Conservation (phyloP, 148 eudicot species). For the Chenopodium suecicum region DNA sequence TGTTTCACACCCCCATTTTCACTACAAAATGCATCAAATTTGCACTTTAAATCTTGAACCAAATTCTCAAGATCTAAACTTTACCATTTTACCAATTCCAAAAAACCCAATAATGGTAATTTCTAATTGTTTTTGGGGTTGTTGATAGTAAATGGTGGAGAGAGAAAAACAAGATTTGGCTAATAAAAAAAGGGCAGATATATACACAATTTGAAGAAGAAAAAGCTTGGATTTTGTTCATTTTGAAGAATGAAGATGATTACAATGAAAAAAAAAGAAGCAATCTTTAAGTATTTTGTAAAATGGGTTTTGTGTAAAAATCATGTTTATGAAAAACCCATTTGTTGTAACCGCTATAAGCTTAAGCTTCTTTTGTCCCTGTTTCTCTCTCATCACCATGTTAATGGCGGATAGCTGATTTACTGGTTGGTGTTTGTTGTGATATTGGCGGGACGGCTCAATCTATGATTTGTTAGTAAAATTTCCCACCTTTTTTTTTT, state of each 20-base stretch:
- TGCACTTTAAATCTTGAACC: not conserved
- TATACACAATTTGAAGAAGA: not conserved
- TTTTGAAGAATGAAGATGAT: constrained; percentile 10
- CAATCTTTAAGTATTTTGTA: not conserved
- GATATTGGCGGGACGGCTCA: constrained; percentile 43
- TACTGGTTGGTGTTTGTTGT: constrained; percentile 22
- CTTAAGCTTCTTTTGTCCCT: constrained; percentile 19
- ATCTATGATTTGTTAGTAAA: constrained; percentile 29
- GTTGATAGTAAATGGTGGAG: not conserved
- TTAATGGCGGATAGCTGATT: constrained; percentile 11
- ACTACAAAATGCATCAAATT: constrained; percentile 17
- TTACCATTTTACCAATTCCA: not conserved
- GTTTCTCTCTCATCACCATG: constrained; percentile 21
- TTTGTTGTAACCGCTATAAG: not conserved
- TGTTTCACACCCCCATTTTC: not conserved
- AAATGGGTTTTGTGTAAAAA: constrained; percentile 31
- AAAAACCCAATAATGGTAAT: not conserved
- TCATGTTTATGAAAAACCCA: constrained; percentile 2
- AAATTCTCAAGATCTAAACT: constrained; percentile 6
- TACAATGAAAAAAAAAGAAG: constrained; percentile 11
- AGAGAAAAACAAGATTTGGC: not conserved
- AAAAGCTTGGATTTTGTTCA: not conserved
- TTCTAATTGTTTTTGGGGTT: not conserved
- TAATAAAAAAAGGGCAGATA: not conserved
- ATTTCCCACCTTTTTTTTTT: constrained; percentile 6